Evolutionary conservation across 2,329 filamentous ascomycete species (phyloP).

Genomic region (Talaromyces sp.): DNA sequence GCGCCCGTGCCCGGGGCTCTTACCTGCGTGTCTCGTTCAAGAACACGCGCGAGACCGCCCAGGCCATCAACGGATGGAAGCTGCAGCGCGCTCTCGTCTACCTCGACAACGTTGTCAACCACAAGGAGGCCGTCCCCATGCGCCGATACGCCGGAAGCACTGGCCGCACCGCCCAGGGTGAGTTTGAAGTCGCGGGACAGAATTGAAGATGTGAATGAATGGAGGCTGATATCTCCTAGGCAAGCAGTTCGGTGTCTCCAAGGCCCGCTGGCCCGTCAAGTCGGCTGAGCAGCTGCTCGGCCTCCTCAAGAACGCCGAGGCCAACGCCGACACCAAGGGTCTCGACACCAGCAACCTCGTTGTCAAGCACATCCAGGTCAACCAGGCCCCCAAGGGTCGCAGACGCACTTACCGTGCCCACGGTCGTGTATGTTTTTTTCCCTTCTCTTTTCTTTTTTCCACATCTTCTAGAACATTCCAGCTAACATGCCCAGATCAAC

Average conservation of each 20-base stretch:
- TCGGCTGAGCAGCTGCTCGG: constrained; percentile 96
- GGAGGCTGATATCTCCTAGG: constrained; percentile 49
- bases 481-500: constrained; percentile 69
- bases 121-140: constrained; percentile 98
- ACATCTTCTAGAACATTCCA: neutral
- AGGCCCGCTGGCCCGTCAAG: constrained; percentile 99
- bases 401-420: constrained; percentile 99
- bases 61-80: constrained; percentile 99
- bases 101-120: constrained; percentile 96
- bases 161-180: constrained; percentile 96
- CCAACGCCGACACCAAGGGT: constrained; percentile 95
- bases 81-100: constrained; percentile 89
- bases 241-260: constrained; percentile 98
- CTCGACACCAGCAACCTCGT: constrained; percentile 95
- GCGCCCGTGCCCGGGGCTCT: constrained; percentile 94
- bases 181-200: constrained; percentile 40
- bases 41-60: constrained; percentile 99
- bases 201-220: neutral
- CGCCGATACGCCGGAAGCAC: constrained; percentile 94
- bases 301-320: constrained; percentile 95
- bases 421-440: constrained; percentile 79
- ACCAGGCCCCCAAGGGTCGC: constrained; percentile 99
- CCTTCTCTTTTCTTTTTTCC: constrained; percentile 1
- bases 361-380: constrained; percentile 99
- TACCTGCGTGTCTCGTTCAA: constrained; percentile 99